Percentiles rank a stretch among this genome's conserved stretches.
phyloP scores from a whole-genome alignment of 2,329 filamentous ascomycete species.

The Scedosporium dehoogii region DNA sequence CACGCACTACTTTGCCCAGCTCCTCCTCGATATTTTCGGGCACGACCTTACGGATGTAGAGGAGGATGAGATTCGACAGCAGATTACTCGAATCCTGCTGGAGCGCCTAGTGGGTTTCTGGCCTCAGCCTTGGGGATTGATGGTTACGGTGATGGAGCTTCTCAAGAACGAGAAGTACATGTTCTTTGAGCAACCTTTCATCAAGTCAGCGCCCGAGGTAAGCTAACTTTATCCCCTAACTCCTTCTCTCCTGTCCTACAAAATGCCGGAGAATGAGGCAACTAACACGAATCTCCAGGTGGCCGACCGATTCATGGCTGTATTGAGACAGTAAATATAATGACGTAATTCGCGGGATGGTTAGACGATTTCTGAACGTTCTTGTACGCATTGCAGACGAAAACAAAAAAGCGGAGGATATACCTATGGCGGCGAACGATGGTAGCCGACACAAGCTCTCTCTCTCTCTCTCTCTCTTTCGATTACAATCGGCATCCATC shows the following conservation, averaged over 20 bases:
- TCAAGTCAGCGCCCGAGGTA: slow-evolving; percentile 84
- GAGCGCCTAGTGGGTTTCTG: slow-evolving; percentile 83
- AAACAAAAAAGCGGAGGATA: background rate
- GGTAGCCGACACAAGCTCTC: background rate
- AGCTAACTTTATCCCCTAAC: slow-evolving; percentile 12
- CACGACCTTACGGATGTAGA: slow-evolving; percentile 64
- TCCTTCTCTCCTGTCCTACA: background rate
- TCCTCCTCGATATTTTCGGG: slow-evolving; percentile 76
- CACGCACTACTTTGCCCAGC: slow-evolving; percentile 87
- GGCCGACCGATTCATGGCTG: slow-evolving; percentile 20
- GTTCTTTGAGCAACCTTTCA: slow-evolving; percentile 88
- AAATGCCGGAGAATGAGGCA: too few species aligned
- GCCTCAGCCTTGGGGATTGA: slow-evolving; percentile 91
- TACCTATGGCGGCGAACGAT: background rate
- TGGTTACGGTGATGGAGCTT: slow-evolving; percentile 80
- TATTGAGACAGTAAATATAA: slow-evolving; percentile 13
- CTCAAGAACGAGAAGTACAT: slow-evolving; percentile 83
- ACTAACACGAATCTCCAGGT: slow-evolving; percentile 13
- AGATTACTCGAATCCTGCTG: slow-evolving; percentile 78
- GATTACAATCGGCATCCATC: background rate
- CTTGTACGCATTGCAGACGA: background rate
- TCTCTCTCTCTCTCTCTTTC: background rate
- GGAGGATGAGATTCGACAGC: slow-evolving; percentile 74
- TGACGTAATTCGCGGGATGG: background rate
- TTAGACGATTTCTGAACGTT: background rate